Conservation (phyloP, 768 basidiomycete genomes). For the Solioccasus polychromus region DNA sequence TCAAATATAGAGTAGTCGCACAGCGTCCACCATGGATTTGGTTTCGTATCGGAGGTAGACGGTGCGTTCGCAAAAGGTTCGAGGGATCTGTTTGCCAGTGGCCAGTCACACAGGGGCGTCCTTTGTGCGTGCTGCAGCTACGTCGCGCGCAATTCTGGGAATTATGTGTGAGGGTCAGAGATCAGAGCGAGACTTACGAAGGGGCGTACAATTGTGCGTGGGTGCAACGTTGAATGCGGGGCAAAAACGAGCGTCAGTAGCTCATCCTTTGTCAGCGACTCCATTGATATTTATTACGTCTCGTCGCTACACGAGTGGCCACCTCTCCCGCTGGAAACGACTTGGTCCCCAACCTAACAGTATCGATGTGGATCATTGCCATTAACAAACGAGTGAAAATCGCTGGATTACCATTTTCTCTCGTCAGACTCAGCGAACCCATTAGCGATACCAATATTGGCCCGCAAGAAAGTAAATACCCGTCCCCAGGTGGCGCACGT, state of each 20-base stretch:
- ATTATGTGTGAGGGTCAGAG: too few relatives aligned
- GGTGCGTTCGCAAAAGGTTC: slow-evolving; percentile 46
- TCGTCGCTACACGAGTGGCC: slow-evolving; percentile 57
- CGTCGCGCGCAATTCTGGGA: slow-evolving; percentile 22
- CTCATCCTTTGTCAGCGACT: slow-evolving; percentile 60
- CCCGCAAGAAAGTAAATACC: slow-evolving; percentile 74
- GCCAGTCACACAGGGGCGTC: slow-evolving; percentile 30
- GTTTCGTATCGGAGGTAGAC: slow-evolving; percentile 46
- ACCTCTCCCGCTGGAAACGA: too few relatives aligned
- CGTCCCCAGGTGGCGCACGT: too few relatives aligned
- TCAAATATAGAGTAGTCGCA: too few relatives aligned
- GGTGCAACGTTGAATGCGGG: slow-evolving; percentile 10
- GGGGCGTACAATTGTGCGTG: slow-evolving; percentile 18
- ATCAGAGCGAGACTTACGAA: slow-evolving; percentile 19
- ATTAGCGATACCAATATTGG: slow-evolving; percentile 60
- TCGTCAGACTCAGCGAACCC: slow-evolving; percentile 63
- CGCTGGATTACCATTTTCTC: slow-evolving; percentile 38
- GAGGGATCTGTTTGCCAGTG: slow-evolving; percentile 28
- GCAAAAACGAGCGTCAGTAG: slow-evolving; percentile 17
- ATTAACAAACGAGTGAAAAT: too few relatives aligned
- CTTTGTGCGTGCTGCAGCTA: slow-evolving; percentile 3
- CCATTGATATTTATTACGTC: slow-evolving; percentile 65
- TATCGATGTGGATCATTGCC: too few relatives aligned
- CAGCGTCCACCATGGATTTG: too few relatives aligned
- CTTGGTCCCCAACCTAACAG: too few relatives aligned